Conservation (phyloP, 371 early-diverging fungal genomes). For the Dichotomocladium elegans region DNA sequence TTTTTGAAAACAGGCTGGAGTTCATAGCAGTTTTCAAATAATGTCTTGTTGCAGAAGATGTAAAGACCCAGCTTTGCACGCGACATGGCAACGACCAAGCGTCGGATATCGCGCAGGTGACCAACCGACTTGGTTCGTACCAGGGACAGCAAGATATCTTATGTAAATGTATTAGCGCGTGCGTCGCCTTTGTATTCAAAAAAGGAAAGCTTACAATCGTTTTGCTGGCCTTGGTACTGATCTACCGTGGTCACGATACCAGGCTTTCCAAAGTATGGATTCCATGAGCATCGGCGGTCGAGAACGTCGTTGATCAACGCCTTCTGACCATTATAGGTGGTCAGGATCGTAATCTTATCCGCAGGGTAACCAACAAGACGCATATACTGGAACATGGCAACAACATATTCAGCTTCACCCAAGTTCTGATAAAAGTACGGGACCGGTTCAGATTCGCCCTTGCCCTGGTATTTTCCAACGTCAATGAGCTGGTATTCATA, state of each 20-base stretch:
- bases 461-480: conserved; percentile 68
- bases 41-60: conserved; percentile 69
- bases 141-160: conserved; percentile 88
- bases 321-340: conserved; percentile 94
- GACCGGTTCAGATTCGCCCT: conserved; percentile 83
- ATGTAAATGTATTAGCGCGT: no score
- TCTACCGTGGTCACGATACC: conserved; percentile 84
- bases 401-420: conserved; percentile 96
- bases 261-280: conserved; percentile 74
- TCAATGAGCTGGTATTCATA: conserved; percentile 84
- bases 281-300: conserved; percentile 78
- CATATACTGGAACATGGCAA: conserved; percentile 95
- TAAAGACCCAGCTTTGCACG: conserved; percentile 92
- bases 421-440: conserved; percentile 86
- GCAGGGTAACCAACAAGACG: conserved; percentile 89
- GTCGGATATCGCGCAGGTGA: conserved; percentile 86
- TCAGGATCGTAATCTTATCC: conserved; percentile 82
- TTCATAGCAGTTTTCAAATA: conserved; percentile 81
- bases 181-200: neutral
- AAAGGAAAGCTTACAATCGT: conserved; percentile 66
- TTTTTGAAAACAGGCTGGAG: conserved; percentile 62
- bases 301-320: conserved; percentile 90
- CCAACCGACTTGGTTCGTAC: conserved; percentile 90
- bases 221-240: conserved; percentile 93
- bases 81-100: conserved; percentile 88